A percentile compares a stretch with the other conserved stretches of the same genome.
These are phyloP conservation scores for Annona squamosa DNA, from an alignment of 164 flowering plant species.

Conservation along the genomic window DNA sequence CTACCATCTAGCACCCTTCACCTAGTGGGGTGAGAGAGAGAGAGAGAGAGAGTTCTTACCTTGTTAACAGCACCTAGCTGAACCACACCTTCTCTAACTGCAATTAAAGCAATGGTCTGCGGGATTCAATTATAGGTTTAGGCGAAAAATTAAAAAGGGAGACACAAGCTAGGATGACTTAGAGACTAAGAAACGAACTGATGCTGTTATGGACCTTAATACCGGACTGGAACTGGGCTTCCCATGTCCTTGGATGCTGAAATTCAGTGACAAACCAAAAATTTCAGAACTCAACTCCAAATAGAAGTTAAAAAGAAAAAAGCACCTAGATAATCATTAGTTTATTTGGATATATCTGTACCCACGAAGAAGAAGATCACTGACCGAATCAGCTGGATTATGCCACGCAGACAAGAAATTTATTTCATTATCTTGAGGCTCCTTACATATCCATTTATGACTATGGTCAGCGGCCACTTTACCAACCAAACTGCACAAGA, in stretches of 20 bases:
- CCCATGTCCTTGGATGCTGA: conserved; percentile 98
- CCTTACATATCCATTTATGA: conserved; percentile 87
- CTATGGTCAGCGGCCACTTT: conserved; percentile 95
- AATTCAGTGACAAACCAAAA: not conserved
- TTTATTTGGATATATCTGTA: not conserved
- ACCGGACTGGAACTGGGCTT: conserved; percentile 94
- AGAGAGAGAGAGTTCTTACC: conserved; percentile 36
- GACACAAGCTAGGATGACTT: not conserved
- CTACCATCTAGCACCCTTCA: not conserved
- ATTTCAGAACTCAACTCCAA: not conserved
- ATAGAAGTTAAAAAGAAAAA: not conserved
- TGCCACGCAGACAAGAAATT: conserved; percentile 93
- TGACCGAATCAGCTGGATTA: conserved; percentile 77
- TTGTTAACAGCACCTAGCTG: conserved; percentile 81
- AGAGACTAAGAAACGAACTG: not conserved
- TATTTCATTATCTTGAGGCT: conserved; percentile 77
- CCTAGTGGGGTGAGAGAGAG: conserved; percentile 14
- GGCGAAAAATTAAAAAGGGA: not conserved
- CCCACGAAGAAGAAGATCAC: conserved; percentile 4
- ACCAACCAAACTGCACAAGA: conserved; percentile 66
- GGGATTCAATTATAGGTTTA: conserved; percentile 3
- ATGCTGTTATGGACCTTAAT: conserved; percentile 51
- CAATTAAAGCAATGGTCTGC: conserved; percentile 95
- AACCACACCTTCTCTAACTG: conserved; percentile 93
- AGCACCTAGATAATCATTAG: not conserved